Conservation (phyloP, 2,329 filamentous ascomycete genomes). For the Sporothrix phasma region DNA sequence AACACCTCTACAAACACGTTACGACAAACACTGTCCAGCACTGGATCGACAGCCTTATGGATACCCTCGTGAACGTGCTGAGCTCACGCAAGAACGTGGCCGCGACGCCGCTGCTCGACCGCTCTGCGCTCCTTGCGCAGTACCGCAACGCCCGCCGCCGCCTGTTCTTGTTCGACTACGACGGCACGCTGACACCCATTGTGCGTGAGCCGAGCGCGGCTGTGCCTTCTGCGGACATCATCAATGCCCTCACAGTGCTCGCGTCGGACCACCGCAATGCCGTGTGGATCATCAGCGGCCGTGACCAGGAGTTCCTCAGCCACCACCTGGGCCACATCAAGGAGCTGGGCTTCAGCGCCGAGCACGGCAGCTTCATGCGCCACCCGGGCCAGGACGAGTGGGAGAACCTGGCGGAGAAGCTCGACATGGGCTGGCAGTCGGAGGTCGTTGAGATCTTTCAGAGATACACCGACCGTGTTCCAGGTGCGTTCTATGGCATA, state of each 20-base stretch:
- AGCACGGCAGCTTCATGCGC: conserved; percentile 93
- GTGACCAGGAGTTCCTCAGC: conserved; percentile 83
- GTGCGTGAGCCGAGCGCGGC: conserved; percentile 85
- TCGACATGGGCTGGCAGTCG: conserved; percentile 86
- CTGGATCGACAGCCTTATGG: conserved; percentile 74
- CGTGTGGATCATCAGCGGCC: conserved; percentile 97
- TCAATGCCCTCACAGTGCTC: conserved; percentile 68
- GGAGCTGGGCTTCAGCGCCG: conserved; percentile 85
- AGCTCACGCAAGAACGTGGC: conserved; percentile 64
- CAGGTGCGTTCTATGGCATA: conserved; percentile 49
- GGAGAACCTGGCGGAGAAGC: conserved; percentile 78
- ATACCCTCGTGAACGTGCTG: conserved; percentile 69
- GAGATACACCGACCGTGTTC: conserved; percentile 76
- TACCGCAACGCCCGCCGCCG: conserved; percentile 69
- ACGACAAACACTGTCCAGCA: conserved; percentile 74
- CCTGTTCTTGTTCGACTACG: conserved; percentile 98
- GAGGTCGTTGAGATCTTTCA: conserved; percentile 80
- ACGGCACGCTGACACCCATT: conserved; percentile 91
- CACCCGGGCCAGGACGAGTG: conserved; percentile 66
- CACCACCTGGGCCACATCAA: conserved; percentile 88
- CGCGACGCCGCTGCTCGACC: conserved; percentile 74
- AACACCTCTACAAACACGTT: conserved; percentile 71
- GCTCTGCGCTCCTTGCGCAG: conserved; percentile 56
- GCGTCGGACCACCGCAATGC: conserved; percentile 71
- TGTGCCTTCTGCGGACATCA: conserved; percentile 73